These are phyloP conservation scores for Prunus yedoensis DNA, from an alignment of 331 rosid genomes.

Conservation along the genomic window DNA sequence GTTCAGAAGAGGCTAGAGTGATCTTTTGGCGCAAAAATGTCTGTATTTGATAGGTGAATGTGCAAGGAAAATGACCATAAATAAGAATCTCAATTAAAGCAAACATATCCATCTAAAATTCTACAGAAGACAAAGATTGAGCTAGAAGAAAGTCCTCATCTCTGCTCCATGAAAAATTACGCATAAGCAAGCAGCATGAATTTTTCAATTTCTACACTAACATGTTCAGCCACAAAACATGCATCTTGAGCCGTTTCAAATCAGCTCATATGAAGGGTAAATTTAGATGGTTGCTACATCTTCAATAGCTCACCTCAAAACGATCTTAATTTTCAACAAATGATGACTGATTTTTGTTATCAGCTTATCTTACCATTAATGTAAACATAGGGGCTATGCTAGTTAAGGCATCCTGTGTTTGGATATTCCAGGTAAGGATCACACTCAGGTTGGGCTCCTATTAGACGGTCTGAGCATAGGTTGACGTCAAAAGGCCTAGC, in stretches of 20 bases:
- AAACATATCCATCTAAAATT: slow-evolving; percentile 5
- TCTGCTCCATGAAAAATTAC: neutral
- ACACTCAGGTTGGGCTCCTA: neutral
- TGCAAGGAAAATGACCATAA: neutral
- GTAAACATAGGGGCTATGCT: neutral
- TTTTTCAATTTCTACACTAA: neutral
- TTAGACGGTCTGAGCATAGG: neutral
- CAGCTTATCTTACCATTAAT: neutral
- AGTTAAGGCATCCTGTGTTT: neutral
- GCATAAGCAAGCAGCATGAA: neutral
- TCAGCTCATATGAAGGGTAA: neutral
- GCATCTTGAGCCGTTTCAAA: neutral
- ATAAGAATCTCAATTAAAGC: slow-evolving; percentile 5
- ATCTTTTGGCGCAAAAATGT: slow-evolving; percentile 82
- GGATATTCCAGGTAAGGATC: neutral
- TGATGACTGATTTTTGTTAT: neutral
- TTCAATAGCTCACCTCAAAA: neutral
- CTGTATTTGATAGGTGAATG: slow-evolving; percentile 30
- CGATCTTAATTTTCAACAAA: neutral
- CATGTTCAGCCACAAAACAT: neutral
- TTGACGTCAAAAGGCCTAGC: neutral
- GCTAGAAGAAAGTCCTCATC: neutral
- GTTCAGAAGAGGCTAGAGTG: slow-evolving; percentile 46
- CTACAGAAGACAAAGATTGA: slow-evolving; percentile 17
- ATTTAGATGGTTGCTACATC: neutral